Base-by-base conservation (phyloP, 495 filamentous ascomycete genomes). In the Ramalina peruviana region DNA sequence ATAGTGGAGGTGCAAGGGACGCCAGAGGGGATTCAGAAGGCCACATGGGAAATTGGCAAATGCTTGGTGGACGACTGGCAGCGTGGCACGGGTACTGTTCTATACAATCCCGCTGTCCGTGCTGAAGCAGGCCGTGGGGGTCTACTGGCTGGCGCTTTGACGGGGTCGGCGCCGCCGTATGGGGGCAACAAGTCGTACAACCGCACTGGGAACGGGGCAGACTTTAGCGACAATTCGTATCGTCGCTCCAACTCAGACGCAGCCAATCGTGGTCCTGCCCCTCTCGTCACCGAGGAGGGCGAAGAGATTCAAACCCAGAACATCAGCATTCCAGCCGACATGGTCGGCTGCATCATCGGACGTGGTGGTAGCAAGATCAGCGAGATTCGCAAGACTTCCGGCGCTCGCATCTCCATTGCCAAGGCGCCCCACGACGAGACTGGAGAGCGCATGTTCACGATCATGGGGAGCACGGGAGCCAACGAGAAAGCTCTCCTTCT, bases 261-360 rank as follows among this genome's bases (percentile, higher is more conserved):
- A 36, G 80, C 77, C 37, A 74, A 70, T 62, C 73, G 78, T 49
- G 82, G 83, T 46, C 84, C 83, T 43, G 85, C 87, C 23, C 45
- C 45, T 16, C 83, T 88, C 49, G 79, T 87, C 51, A 88, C 88
- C 48, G 93, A 96, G 62, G 90, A 97, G 49, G 92, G 93, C 42
- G 93, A 98, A 62, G 90, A 95, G 65, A 81, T 96, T 45, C 92
- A 95, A 67, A 98, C 92, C 6, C 93, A 98, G 60, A 97, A 97
- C 68, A 98, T 98, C 72, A 94, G 88, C 69, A 98, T 98, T 59
- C 92, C 92, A 27, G 84, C 92, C 20, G 92, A 98, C 68, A 98
- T 98, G 92, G 92, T 98, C 67, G 92, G 92, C 49, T 98, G 92
- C 70, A 98, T 98, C 70, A 98, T 98, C 64, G 92, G 92, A 51